Evolutionary conservation across 768 basidiomycete species (phyloP).

Genomic region (Tephrocybe sp.): DNA sequence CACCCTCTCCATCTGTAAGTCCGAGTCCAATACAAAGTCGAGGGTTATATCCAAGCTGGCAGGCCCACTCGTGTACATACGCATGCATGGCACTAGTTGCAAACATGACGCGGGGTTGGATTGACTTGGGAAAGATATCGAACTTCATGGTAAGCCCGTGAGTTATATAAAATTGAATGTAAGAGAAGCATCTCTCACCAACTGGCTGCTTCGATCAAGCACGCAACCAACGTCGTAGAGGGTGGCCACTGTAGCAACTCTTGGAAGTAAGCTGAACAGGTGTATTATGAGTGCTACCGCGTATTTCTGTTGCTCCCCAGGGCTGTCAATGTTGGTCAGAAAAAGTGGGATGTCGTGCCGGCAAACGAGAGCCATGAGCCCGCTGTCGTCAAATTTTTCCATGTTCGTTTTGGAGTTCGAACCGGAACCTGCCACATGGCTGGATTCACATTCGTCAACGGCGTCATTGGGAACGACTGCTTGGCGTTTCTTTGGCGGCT

Average conservation of each 20-base stretch:
- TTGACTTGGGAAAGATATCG: conserved; percentile 19
- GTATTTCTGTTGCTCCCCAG: conserved; percentile 35
- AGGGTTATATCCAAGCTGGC: conserved; percentile 31
- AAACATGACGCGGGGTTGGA: conserved; percentile 12
- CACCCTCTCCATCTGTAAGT: conserved; percentile 30
- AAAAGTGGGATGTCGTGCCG: conserved; percentile 34
- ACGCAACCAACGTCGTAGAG: conserved; percentile 26
- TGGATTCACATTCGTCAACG: no score
- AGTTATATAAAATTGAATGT: not conserved
- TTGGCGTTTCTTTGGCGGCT: not conserved
- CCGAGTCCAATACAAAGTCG: conserved; percentile 15
- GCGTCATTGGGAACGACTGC: no score
- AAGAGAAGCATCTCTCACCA: not conserved
- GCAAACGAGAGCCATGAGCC: conserved; percentile 37
- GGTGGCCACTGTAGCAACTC: not conserved
- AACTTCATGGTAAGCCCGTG: no score
- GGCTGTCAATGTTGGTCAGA: conserved; percentile 36
- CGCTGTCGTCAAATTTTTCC: no score
- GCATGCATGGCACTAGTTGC: conserved; percentile 37
- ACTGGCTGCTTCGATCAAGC: not conserved
- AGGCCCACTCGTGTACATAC: conserved; percentile 18
- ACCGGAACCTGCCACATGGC: no score
- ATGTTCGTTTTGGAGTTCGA: no score
- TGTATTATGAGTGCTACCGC: conserved; percentile 21
- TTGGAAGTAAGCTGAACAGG: not conserved